phyloP scores from a whole-genome alignment of 495 filamentous ascomycete genomes.

The Podospora anserina region DNA sequence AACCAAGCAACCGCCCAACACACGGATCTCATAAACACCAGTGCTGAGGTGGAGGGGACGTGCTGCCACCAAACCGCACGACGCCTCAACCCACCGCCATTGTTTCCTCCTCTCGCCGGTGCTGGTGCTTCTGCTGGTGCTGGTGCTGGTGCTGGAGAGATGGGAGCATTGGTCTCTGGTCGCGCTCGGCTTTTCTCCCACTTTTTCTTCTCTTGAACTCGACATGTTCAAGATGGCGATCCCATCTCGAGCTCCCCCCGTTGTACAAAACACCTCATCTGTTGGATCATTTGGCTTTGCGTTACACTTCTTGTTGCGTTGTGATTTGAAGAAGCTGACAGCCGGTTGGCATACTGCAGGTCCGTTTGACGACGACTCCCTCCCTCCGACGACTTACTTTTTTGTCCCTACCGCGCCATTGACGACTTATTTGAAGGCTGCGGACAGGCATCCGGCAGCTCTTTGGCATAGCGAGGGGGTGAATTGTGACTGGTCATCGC shows the following conservation, averaged over 20 bases:
- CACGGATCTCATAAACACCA: constrained; percentile 22
- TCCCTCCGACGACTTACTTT: not conserved
- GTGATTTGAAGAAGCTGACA: not conserved
- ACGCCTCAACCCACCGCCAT: not conserved
- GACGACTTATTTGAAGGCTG: not conserved
- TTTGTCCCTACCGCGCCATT: not conserved
- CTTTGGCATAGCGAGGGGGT: not conserved
- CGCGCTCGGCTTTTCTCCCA: not conserved
- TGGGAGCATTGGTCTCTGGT: not conserved
- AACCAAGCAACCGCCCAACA: constrained; percentile 12
- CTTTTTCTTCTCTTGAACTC: not conserved
- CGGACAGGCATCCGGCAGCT: not conserved
- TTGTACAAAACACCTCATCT: constrained; percentile 9
- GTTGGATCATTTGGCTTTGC: not conserved
- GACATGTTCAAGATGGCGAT: not conserved
- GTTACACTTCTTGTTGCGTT: not conserved
- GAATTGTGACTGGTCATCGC: not conserved
- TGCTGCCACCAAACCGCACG: not conserved
- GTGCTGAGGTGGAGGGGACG: constrained; percentile 10
- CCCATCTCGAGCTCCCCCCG: not conserved
- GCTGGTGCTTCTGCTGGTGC: too few species aligned
- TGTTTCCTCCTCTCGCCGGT: not conserved
- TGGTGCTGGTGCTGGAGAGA: not conserved
- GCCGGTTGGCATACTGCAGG: not conserved
- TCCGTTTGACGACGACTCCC: not conserved